phyloP scores from a whole-genome alignment of 495 filamentous ascomycete genomes.

The Mytilinidion resinicola region DNA sequence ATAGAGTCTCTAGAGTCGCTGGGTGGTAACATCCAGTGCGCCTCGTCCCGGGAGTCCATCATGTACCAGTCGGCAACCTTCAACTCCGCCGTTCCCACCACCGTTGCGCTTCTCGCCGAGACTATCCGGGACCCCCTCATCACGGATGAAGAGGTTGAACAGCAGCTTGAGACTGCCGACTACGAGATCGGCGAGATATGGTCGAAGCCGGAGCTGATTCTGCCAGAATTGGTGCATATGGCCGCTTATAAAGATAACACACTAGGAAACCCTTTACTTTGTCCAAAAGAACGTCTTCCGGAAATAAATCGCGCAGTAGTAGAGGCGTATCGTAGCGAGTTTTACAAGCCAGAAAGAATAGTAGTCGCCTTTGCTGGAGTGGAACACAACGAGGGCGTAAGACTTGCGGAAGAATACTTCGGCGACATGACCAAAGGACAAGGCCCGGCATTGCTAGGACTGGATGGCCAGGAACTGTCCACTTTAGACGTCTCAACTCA shows the following conservation, averaged over 20 bases:
- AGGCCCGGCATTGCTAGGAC: conserved; percentile 43
- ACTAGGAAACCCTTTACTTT: conserved; percentile 85
- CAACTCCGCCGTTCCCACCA: conserved; percentile 81
- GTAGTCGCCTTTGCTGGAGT: conserved; percentile 96
- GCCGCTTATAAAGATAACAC: conserved; percentile 94
- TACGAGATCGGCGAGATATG: conserved; percentile 98
- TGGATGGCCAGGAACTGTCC: conserved; percentile 1
- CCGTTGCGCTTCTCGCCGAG: conserved; percentile 82
- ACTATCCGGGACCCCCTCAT: conserved; percentile 86
- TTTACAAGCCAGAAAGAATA: conserved; percentile 83
- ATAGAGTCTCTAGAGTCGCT: conserved; percentile 76
- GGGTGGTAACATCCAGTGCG: conserved; percentile 93
- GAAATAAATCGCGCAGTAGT: conserved; percentile 71
- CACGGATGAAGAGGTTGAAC: conserved; percentile 79
- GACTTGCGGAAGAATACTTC: conserved; percentile 76
- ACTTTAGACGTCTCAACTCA: conserved; percentile 18
- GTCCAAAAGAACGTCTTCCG: conserved; percentile 73
- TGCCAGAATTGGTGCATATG: conserved; percentile 92
- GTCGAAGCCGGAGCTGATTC: conserved; percentile 91
- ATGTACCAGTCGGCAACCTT: conserved; percentile 99
- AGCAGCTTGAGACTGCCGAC: conserved; percentile 82
- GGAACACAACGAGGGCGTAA: conserved; percentile 70
- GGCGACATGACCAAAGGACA: conserved; percentile 69
- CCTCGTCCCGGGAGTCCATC: conserved; percentile 87
- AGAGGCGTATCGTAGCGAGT: conserved; percentile 70